Percentiles rank a stretch among this genome's conserved stretches.
phyloP scores from a whole-genome alignment of 148 eudicot species.

The Rhododendron williamsianum region DNA sequence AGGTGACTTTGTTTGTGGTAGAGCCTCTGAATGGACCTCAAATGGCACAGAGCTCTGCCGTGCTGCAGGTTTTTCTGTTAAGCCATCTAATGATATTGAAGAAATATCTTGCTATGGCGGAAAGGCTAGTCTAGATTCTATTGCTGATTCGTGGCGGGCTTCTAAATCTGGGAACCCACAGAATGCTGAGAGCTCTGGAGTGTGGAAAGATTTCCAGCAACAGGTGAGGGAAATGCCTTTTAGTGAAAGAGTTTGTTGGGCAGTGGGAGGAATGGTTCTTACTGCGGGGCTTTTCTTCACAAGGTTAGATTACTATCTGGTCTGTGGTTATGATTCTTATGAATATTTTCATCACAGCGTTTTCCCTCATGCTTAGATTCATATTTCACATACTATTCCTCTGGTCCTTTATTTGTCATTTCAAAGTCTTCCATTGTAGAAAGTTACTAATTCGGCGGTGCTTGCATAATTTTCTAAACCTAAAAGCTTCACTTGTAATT shows the following conservation, averaged over 20 bases:
- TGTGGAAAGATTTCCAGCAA: constrained; percentile 59
- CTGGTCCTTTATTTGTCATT: background rate
- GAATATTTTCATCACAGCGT: background rate
- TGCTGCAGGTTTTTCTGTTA: constrained; percentile 82
- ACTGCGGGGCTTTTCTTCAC: constrained; percentile 83
- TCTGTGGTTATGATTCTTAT: background rate
- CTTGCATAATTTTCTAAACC: constrained; percentile 10
- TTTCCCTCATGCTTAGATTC: background rate
- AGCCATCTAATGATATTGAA: constrained; percentile 32
- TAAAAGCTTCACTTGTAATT: background rate
- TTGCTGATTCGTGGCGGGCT: constrained; percentile 68
- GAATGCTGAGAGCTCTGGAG: constrained; percentile 28
- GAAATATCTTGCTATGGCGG: constrained; percentile 85
- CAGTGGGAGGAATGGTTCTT: constrained; percentile 93
- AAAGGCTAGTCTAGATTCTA: constrained; percentile 72
- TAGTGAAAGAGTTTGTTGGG: constrained; percentile 81
- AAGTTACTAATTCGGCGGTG: background rate
- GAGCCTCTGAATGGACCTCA: constrained; percentile 86
- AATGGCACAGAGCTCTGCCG: constrained; percentile 96
- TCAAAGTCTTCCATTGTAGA: background rate
- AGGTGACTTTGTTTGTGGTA: constrained; percentile 88
- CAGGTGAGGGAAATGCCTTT: constrained; percentile 65
- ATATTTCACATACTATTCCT: background rate
- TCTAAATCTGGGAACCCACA: constrained; percentile 28
- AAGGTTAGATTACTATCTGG: constrained; percentile 41